phyloP scores from a whole-genome alignment of 2,329 filamentous ascomycete species.

The Penicillium nordicum region DNA sequence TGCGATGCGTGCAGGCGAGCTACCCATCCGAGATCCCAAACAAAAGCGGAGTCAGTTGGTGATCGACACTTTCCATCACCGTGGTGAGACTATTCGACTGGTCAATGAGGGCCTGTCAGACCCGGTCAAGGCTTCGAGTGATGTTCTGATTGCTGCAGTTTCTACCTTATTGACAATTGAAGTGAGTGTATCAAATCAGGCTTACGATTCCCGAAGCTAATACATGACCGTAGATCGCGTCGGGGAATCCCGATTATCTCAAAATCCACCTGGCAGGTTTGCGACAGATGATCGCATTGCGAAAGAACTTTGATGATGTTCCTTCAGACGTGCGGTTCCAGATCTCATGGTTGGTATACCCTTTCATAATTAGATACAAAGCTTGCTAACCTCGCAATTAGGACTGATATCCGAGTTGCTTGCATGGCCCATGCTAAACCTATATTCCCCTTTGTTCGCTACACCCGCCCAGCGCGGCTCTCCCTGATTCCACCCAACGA shows the following conservation, averaged over 20 bases:
- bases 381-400: conserved; percentile 15
- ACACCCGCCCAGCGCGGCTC: conserved; percentile 30
- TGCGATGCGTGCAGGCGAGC: conserved; percentile 32
- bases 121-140: conserved; percentile 38
- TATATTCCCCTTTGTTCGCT: conserved; percentile 39
- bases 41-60: conserved; percentile 32
- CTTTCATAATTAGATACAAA: neutral
- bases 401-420: conserved; percentile 42
- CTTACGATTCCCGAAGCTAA: neutral
- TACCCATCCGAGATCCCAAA: conserved; percentile 33
- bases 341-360: conserved; percentile 36
- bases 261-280: conserved; percentile 41
- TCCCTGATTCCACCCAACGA: conserved; percentile 30
- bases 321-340: conserved; percentile 38
- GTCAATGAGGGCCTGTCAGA: conserved; percentile 40
- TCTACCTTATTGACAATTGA: conserved; percentile 40
- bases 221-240: conserved; percentile 31
- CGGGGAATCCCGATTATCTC: conserved; percentile 39
- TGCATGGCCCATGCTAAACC: conserved; percentile 39
- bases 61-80: conserved; percentile 38
- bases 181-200: conserved; percentile 21
- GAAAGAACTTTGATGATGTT: conserved; percentile 38
- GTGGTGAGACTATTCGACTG: conserved; percentile 39
- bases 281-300: conserved; percentile 39
- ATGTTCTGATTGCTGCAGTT: conserved; percentile 39